Conservation (phyloP, 352 stramenopile genomes). For the Globisporangium spiculum region DNA sequence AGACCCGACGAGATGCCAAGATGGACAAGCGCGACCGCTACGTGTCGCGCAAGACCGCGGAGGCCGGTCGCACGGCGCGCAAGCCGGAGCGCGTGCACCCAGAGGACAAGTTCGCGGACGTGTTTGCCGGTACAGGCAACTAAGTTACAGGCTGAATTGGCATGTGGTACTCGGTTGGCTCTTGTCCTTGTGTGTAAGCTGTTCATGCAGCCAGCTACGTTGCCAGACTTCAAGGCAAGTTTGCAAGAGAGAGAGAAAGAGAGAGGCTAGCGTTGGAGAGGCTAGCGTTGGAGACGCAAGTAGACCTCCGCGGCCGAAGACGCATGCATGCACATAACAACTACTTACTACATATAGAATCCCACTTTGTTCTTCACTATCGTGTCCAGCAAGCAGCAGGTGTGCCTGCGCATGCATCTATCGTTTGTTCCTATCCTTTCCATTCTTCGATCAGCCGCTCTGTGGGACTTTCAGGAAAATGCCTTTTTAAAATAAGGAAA, state of each 20-base stretch:
- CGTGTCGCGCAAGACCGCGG: conserved; percentile 85
- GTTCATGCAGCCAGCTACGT: neutral
- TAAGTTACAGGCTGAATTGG: conserved; percentile 11
- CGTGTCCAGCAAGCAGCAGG: neutral
- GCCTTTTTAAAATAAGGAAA: neutral
- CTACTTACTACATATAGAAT: conserved; percentile 7
- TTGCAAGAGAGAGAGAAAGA: too few species aligned
- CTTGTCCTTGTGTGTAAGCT: neutral
- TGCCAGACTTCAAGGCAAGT: neutral
- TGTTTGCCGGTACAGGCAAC: conserved; percentile 61
- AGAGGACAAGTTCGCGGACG: conserved; percentile 83
- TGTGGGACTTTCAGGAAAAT: too few species aligned
- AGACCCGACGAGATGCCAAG: conserved; percentile 83
- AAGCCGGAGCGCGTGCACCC: conserved; percentile 63
- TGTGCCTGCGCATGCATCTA: neutral
- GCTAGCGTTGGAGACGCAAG: neutral
- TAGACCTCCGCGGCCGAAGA: neutral
- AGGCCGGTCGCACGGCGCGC: conserved; percentile 78
- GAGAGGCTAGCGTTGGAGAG: neutral
- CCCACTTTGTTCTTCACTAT: neutral
- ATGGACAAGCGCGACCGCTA: conserved; percentile 93
- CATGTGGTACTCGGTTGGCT: neutral
- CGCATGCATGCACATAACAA: neutral
- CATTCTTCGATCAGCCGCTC: neutral
- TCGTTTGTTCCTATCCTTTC: neutral